Conservation (phyloP, 1,284 basidiomycete genomes). For the Sporisorium exsertum region DNA sequence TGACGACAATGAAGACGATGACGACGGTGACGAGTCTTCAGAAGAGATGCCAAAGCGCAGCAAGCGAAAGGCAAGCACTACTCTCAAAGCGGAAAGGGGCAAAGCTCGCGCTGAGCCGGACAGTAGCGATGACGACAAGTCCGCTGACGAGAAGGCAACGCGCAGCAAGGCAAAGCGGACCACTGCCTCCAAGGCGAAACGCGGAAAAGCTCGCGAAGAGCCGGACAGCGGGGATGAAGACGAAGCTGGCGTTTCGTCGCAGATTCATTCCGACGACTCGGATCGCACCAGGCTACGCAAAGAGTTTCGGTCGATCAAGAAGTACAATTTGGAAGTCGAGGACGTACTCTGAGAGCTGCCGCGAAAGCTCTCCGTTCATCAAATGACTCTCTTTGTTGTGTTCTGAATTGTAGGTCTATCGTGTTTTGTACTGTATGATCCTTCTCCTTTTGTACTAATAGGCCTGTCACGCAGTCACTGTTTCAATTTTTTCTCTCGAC, state of each 20-base stretch:
- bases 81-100: constrained; percentile 8
- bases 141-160: neutral
- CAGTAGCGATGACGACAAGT: constrained; percentile 5
- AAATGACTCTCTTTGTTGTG: neutral
- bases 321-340: constrained; percentile 28
- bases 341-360: constrained; percentile 20
- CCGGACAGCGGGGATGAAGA: constrained; percentile 7
- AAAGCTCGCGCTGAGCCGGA: constrained; percentile 5
- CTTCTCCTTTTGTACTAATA: neutral
- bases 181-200: constrained; percentile 11
- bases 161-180: neutral
- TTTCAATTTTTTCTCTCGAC: neutral
- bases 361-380: neutral
- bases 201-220: constrained; percentile 5
- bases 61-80: constrained; percentile 4
- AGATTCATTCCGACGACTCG: constrained; percentile 32
- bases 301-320: constrained; percentile 22
- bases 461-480: neutral
- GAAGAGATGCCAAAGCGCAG: neutral
- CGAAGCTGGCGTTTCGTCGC: constrained; percentile 18
- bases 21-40: neutral
- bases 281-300: constrained; percentile 32
- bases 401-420: neutral
- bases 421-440: neutral
- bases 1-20: neutral